phyloP scores from a whole-genome alignment of 306 rosid species.

The Casuarina equisetifolia region DNA sequence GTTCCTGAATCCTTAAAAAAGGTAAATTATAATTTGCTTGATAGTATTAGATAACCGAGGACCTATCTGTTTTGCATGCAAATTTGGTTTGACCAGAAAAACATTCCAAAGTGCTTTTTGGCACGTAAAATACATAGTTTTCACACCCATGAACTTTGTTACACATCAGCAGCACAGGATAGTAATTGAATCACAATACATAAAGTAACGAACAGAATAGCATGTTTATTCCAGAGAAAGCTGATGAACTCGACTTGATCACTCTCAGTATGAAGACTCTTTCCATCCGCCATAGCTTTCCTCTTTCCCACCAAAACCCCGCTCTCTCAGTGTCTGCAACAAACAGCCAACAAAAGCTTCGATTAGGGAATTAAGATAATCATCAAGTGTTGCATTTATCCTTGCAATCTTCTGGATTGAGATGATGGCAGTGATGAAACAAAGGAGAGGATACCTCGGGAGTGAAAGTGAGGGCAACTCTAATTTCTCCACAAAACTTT shows the following conservation, averaged over 20 bases:
- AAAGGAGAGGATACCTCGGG: constrained; percentile 31
- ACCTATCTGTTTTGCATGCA: no score
- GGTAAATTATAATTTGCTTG: no score
- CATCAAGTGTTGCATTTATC: background rate
- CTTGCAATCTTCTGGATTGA: background rate
- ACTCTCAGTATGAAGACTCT: constrained; percentile 38
- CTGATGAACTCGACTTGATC: background rate
- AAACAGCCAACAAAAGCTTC: background rate
- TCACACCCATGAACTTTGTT: background rate
- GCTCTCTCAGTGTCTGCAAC: constrained; percentile 8
- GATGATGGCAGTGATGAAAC: no score
- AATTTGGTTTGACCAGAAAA: background rate
- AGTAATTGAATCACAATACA: background rate
- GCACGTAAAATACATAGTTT: background rate
- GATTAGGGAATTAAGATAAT: background rate
- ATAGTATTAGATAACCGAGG: no score
- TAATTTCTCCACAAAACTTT: constrained; percentile 54
- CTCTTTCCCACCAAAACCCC: background rate
- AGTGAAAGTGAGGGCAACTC: constrained; percentile 51
- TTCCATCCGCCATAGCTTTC: constrained; percentile 71
- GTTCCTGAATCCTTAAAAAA: no score
- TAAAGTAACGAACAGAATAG: background rate
- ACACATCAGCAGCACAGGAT: background rate
- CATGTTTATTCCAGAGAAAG: background rate
- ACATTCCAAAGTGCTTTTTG: background rate